Conservation (phyloP, 176 grass and related monocot species). For the Phoenix roebelenii region DNA sequence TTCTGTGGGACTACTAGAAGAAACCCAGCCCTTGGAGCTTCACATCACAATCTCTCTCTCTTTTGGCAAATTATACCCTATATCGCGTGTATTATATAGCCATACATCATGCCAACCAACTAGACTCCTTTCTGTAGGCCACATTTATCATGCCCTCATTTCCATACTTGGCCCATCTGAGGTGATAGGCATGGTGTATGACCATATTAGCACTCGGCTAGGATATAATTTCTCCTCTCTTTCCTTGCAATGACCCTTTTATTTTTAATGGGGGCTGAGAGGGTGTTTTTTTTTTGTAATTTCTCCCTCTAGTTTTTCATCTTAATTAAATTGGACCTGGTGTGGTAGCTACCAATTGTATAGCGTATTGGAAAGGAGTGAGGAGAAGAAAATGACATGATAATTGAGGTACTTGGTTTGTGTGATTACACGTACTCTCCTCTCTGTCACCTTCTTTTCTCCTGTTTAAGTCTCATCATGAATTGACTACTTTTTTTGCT, state of each 20-base stretch:
- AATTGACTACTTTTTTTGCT: no score
- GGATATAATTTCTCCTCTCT: not conserved
- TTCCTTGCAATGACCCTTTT: not conserved
- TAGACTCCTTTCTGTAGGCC: no score
- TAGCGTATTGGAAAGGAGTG: not conserved
- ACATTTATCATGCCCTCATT: no score
- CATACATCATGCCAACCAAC: no score
- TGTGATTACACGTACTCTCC: not conserved
- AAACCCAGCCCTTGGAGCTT: not conserved
- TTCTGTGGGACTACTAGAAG: not conserved
- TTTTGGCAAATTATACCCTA: no score
- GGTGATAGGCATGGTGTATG: no score
- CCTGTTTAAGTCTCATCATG: no score
- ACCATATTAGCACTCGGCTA: no score
- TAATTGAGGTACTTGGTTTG: not conserved
- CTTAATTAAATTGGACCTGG: not conserved
- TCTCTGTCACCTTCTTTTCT: no score
- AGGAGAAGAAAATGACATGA: not conserved
- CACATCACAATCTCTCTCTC: not conserved
- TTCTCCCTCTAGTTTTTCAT: not conserved
- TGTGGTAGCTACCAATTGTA: not conserved
- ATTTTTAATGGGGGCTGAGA: not conserved
- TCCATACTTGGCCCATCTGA: no score
- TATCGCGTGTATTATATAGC: no score
- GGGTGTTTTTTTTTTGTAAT: not conserved